These are phyloP conservation scores for Lentinula detonsa DNA, from an alignment of 768 basidiomycete genomes.

Conservation along the genomic window DNA sequence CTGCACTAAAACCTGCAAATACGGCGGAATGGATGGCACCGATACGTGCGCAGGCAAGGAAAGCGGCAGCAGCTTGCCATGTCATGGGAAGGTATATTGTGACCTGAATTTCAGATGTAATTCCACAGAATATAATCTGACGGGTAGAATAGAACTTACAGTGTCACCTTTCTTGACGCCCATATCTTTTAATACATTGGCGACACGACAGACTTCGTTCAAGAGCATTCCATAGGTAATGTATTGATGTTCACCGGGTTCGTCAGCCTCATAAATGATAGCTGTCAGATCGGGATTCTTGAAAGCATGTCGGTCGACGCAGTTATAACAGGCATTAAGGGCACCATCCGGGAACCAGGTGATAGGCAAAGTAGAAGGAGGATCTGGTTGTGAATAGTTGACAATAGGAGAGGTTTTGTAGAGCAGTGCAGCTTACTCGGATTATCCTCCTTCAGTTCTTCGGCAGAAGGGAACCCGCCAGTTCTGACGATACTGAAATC, in stretches of 20 bases:
- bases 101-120: conserved; percentile 66
- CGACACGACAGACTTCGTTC: conserved; percentile 81
- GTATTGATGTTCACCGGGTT: conserved; percentile 72
- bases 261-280: conserved; percentile 98
- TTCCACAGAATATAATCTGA: background rate
- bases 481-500: background rate
- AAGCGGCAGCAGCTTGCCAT: conserved; percentile 93
- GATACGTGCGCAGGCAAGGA: conserved; percentile 96
- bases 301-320: conserved; percentile 95
- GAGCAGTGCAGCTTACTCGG: background rate
- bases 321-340: conserved; percentile 93
- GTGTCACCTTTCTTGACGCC: conserved; percentile 69
- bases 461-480: conserved; percentile 2
- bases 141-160: background rate
- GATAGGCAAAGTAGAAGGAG: conserved; percentile 83
- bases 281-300: conserved; percentile 86
- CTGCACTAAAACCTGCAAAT: conserved; percentile 95
- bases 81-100: conserved; percentile 93
- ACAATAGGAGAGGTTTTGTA: conserved; percentile 43
- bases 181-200: conserved; percentile 85
- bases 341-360: conserved; percentile 96
- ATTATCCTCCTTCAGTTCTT: conserved; percentile 2
- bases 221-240: conserved; percentile 83
- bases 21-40: conserved; percentile 97
- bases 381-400: conserved; percentile 80